Base-by-base conservation (phyloP, 768 basidiomycete species). In the Lactarius quietus region DNA sequence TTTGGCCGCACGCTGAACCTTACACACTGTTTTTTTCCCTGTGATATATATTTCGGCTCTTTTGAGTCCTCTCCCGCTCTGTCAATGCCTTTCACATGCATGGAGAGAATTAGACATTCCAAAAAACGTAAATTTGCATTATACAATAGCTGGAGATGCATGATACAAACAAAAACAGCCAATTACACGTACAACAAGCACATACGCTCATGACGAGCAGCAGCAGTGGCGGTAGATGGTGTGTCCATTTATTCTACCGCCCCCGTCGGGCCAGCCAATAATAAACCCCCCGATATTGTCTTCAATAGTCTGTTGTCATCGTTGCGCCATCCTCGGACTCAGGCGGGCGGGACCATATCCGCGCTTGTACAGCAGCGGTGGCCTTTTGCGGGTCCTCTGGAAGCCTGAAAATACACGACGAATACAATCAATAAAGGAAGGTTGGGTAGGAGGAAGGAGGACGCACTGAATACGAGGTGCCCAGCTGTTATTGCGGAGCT, bases 401-500 rank as follows among this genome's bases (percentile, higher is more conserved):
- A 43, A 93, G 76, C 38, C 94, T 95, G 69, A n/a, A n/a, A n/a
- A n/a, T n/a, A n/a, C n/a, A n/a, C n/a, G n/a, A n/a, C n/a, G n/a
- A n/a, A n/a, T n/a, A n/a, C n/a, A n/a, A n/a, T n/a, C n/a, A n/a
- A n/a, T n/a, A n/a, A n/a, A n/a, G n/a, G n/a, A n/a, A n/a, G n/a
- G n/a, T n/a, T n/a, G n/a, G n/a, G n/a, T n/a, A n/a, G n/a, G n/a
- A n/a, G n/a, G n/a, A n/a, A n/a, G n/a, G n/a, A n/a, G n/a, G n/a
- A 33, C 33, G 33, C 33, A 33, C 33, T 33, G 33, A 68, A 98
- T 77, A 73, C 87, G 92, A 2, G 95, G 93, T 66, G 83, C 78
- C 90, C 93, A 98, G 70, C 86, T 85, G 7, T 92, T 92, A 65
- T 91, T 85, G 61, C 78, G 78, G 70, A 83, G 77, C 74, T 86